Evolutionary conservation across 306 rosid genomes (phyloP).

Genomic region (Spatholobus suberectus): DNA sequence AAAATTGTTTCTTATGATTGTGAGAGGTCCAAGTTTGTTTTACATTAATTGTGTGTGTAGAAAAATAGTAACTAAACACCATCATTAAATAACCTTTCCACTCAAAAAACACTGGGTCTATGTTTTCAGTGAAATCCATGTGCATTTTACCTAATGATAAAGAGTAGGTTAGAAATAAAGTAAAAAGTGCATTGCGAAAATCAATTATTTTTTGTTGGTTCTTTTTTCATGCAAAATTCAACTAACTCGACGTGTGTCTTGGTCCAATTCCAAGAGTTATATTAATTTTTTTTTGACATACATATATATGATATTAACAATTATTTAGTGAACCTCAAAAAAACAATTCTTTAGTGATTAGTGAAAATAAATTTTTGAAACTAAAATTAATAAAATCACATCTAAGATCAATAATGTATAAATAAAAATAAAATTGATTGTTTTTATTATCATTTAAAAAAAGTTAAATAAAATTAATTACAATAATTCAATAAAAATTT

Average conservation of each 20-base stretch:
- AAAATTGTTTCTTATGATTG: not conserved
- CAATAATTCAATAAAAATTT: not conserved
- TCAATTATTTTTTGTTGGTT: not conserved
- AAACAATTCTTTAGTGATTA: no score
- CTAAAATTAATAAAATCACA: not conserved
- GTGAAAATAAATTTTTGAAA: not conserved
- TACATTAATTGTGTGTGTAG: not conserved
- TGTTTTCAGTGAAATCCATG: not conserved
- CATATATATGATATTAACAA: not conserved
- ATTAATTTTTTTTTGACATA: not conserved
- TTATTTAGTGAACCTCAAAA: no score
- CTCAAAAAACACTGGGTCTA: not conserved
- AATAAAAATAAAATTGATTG: not conserved
- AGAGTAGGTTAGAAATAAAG: not conserved
- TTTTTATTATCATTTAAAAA: not conserved
- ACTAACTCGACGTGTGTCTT: not conserved
- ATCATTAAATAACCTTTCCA: no score
- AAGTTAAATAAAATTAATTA: not conserved
- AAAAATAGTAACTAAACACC: not conserved
- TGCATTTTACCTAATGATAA: not conserved
- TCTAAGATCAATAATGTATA: not conserved
- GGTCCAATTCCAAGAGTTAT: no score
- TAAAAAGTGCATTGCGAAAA: not conserved
- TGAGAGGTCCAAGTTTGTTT: not conserved
- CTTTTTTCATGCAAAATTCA: not conserved